These are phyloP conservation scores for Zygosaccharomyces kombuchaensis DNA, from an alignment of 805 yeast species.

Conservation along the genomic window DNA sequence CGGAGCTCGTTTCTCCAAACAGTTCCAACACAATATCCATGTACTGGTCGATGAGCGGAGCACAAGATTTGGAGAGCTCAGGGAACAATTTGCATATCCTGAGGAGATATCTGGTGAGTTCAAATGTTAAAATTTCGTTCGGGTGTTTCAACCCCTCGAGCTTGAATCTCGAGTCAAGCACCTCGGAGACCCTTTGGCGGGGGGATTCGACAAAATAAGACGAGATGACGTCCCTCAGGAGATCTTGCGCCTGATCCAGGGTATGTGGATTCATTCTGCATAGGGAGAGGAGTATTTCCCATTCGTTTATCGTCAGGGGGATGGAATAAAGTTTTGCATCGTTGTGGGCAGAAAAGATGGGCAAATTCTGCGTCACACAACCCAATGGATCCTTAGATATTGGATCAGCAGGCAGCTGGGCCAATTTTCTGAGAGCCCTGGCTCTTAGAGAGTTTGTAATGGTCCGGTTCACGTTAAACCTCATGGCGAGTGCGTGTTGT, in stretches of 20 bases:
- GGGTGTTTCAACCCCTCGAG: slow-evolving; percentile 36
- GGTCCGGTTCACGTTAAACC: slow-evolving; percentile 1
- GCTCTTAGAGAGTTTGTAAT: slow-evolving; percentile 20
- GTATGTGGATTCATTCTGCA: slow-evolving; percentile 37
- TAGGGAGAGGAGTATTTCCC: slow-evolving; percentile 52
- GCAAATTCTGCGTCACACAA: slow-evolving; percentile 25
- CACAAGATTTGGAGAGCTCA: slow-evolving; percentile 19
- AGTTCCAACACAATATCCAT: slow-evolving; percentile 17
- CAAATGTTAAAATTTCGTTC: slow-evolving; percentile 38
- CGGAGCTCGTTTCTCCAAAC: slow-evolving; percentile 13
- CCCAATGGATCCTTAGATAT: slow-evolving; percentile 6
- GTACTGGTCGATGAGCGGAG: slow-evolving; percentile 25
- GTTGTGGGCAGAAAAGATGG: slow-evolving; percentile 27
- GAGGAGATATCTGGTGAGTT: slow-evolving; percentile 34
- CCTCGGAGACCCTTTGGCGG: slow-evolving; percentile 43
- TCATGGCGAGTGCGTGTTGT: neutral
- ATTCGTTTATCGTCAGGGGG: slow-evolving; percentile 47
- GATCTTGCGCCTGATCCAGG: slow-evolving; percentile 36
- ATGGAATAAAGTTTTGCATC: slow-evolving; percentile 32
- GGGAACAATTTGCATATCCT: slow-evolving; percentile 29
- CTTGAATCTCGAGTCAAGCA: slow-evolving; percentile 33
- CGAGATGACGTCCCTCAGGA: slow-evolving; percentile 41
- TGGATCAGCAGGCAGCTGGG: slow-evolving; percentile 15
- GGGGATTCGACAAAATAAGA: slow-evolving; percentile 50
- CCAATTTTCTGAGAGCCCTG: slow-evolving; percentile 24